Evolutionary conservation across 768 basidiomycete genomes (phyloP), one percentile per base, ranked within the genome.

Genomic region (Naematelia encephala): DNA sequence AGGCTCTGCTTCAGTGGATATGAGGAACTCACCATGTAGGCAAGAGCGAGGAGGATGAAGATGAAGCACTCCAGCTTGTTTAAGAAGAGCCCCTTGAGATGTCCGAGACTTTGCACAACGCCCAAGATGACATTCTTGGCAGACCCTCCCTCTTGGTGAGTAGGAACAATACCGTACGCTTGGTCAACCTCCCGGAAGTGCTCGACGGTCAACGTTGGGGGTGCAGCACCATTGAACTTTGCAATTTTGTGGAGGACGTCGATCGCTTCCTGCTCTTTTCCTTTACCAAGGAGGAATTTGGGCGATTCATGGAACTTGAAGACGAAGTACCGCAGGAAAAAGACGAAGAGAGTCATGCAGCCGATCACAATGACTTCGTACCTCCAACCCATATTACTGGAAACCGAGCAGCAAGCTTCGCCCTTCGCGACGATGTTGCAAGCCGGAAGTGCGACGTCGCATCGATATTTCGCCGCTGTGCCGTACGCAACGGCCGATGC

Each of bases 271-370:
- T 78, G 78, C 64, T 86, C 84, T 42, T 81, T 81, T 23, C 84
- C 84, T 64, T 82, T 81, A 4, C 80, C 80, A 19, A 85, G 76
- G 25, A 85, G 79, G 70, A 82, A 86, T 63, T 86, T 86, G 13
- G 85, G 82, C 0, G 83, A 83, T 66, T 86, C 85, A 64, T 84
- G 81, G 51, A 86, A 77, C 60, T 80, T 81, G 63, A 86, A 85
- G 22, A 85, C 74, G 53, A 83, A 68, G 75, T 81, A 84, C 28
- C 85, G 84, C 55, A 80, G 60, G 57, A 83, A 68, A 72, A 84
- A 86, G 70, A 83, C 79, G 47, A 82, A 11, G 26, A 85, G 76
- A 0, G 84, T 84, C 51, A 85, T 59, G n/a, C 21, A 49, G 28
- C 79, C 65, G 23, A 73, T 54, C 44, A 75, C 78, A 65, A 71